Conservation (phyloP, 768 basidiomycete genomes). For the Pleurotus sapidus region DNA sequence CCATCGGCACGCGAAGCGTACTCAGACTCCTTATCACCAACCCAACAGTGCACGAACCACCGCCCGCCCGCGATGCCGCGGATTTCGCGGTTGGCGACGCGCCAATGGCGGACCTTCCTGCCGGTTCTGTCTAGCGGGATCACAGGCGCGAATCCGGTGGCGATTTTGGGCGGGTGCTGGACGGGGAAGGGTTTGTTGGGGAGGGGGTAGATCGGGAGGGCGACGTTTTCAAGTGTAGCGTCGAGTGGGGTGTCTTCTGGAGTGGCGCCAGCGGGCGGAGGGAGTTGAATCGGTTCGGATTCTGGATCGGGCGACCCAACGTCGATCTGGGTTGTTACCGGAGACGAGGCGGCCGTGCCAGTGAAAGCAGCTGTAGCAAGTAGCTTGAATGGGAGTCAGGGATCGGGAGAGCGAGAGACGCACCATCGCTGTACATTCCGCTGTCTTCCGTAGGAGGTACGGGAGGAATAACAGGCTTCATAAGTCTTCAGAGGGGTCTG, state of each 20-base stretch:
- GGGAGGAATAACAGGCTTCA: not conserved
- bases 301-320: constrained; percentile 45
- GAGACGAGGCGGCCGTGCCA: constrained; percentile 73
- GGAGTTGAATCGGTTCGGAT: constrained; percentile 8
- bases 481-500: not conserved
- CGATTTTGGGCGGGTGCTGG: constrained; percentile 74
- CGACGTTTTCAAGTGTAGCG: constrained; percentile 51
- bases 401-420: not conserved
- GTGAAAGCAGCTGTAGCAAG: constrained; percentile 40
- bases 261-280: constrained; percentile 18
- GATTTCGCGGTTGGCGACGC: constrained; percentile 71
- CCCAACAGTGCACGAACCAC: constrained; percentile 80
- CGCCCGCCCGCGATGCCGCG: constrained; percentile 81
- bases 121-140: constrained; percentile 64
- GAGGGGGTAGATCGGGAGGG: constrained; percentile 73
- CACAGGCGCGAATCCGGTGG: constrained; percentile 65
- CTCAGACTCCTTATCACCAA: constrained; percentile 79
- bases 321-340: constrained; percentile 48
- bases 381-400: constrained; percentile 10
- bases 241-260: constrained; percentile 53
- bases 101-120: constrained; percentile 71
- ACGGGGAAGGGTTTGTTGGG: constrained; percentile 85
- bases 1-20: constrained; percentile 38
- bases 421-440: not conserved
- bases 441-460: not conserved